Conservation (phyloP, 129 eudicot species). For the Logfia minima region DNA sequence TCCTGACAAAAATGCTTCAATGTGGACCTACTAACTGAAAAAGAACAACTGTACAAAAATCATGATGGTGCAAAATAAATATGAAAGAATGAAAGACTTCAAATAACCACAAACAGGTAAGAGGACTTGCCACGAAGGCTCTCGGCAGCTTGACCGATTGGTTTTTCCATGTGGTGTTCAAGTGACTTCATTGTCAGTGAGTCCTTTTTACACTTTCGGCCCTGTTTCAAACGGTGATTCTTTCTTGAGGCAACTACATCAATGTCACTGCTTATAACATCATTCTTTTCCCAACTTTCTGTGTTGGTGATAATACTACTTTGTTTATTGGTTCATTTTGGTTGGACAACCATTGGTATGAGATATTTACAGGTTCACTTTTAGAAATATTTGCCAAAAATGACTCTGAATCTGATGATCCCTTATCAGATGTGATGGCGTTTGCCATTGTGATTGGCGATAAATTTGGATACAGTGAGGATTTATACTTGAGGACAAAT, state of each 20-base stretch:
- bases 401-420: neutral
- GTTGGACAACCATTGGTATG: neutral
- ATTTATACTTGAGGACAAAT: neutral
- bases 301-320: neutral
- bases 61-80: neutral
- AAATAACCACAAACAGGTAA: constrained; percentile 4
- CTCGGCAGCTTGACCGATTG: constrained; percentile 3
- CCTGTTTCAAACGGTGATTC: neutral
- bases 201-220: constrained; percentile 9
- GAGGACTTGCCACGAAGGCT: constrained; percentile 2
- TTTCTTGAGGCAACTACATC: neutral
- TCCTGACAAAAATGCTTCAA: constrained; percentile 21
- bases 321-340: neutral
- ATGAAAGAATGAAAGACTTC: neutral
- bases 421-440: neutral
- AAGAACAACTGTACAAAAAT: neutral
- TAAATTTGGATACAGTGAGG: neutral
- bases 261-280: neutral
- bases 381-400: neutral
- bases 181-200: constrained; percentile 3
- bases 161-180: constrained; percentile 6
- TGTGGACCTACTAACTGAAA: constrained; percentile 24
- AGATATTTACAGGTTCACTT: neutral
- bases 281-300: neutral
- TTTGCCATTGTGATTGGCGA: constrained; percentile 1